Conservation (phyloP, 306 rosid species). For the Malus domestica region ASM211411v1 NC_041798.1:30003001-30003500, state of each 20-base stretch:
- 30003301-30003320: too few species aligned
- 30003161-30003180: background rate
- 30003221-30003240: too few species aligned
- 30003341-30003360: background rate
- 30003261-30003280: too few species aligned
- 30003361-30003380: background rate
- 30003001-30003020: background rate
- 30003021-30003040: background rate
- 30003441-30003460: conserved; percentile 97
- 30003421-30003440: conserved; percentile 95
- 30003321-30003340: too few species aligned
- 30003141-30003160: background rate
- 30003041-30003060: background rate
- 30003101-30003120: background rate
- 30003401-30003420: conserved; percentile 4
- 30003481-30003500: conserved; percentile 79
- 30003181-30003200: background rate
- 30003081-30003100: background rate
- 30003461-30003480: conserved; percentile 91
- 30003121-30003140: background rate
- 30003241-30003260: too few species aligned
- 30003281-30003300: too few species aligned
- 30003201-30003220: too few species aligned
- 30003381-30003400: background rate
- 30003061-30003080: background rate